These are phyloP conservation scores for Volutella citrinella DNA, from an alignment of 2,329 filamentous ascomycete genomes.

Conservation along the genomic window DNA sequence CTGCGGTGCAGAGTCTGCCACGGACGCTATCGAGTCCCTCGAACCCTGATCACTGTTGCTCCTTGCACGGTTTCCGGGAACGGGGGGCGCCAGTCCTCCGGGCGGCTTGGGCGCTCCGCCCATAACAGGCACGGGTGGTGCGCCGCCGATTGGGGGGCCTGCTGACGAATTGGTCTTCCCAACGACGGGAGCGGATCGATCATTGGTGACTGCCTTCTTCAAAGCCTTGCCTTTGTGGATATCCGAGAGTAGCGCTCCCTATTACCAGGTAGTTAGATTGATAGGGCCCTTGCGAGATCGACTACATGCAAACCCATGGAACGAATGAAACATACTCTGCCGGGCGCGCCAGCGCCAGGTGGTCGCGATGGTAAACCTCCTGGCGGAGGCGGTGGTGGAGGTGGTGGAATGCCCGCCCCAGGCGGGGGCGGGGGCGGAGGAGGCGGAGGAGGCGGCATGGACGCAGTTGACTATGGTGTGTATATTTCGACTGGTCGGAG, in stretches of 20 bases:
- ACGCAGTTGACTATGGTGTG: constrained; percentile 6
- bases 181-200: constrained; percentile 79
- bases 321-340: constrained; percentile 57
- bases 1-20: constrained; percentile 67
- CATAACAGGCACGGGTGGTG: constrained; percentile 74
- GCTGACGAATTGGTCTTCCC: constrained; percentile 34
- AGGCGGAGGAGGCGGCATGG: constrained; percentile 56
- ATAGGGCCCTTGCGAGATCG: background rate
- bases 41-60: constrained; percentile 78
- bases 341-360: constrained; percentile 41
- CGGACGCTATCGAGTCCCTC: constrained; percentile 37
- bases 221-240: constrained; percentile 78
- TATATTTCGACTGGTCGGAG: no score
- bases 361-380: constrained; percentile 57
- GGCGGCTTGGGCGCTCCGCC: constrained; percentile 46
- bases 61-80: constrained; percentile 67
- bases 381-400: constrained; percentile 57
- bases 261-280: constrained; percentile 12
- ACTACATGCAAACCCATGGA: background rate
- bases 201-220: constrained; percentile 87
- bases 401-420: constrained; percentile 61
- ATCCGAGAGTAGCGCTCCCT: constrained; percentile 86
- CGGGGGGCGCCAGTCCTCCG: constrained; percentile 67
- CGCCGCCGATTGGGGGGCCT: constrained; percentile 65
- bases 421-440: constrained; percentile 68